Evolutionary conservation across 495 filamentous ascomycete species (phyloP).

Genomic region (Bombardia bombarda): DNA sequence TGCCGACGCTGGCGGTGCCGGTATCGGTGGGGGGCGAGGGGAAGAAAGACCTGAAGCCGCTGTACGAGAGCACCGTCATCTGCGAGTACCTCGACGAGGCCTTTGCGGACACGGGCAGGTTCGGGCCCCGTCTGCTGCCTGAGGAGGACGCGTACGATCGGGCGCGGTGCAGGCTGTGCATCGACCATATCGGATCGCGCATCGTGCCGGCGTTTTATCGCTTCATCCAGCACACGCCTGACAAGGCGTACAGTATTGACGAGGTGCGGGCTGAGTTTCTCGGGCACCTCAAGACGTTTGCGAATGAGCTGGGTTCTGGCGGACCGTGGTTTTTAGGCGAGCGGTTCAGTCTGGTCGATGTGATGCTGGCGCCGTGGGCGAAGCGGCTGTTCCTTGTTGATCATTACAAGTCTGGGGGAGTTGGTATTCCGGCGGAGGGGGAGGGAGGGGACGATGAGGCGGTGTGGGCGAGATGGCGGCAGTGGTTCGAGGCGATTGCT

Average conservation of each 20-base stretch:
- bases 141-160: conserved; percentile 43
- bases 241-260: conserved; percentile 33
- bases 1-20: conserved; percentile 51
- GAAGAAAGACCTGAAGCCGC: conserved; percentile 43
- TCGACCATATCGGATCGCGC: conserved; percentile 55
- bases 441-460: conserved; percentile 30
- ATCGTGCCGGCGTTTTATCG: conserved; percentile 58
- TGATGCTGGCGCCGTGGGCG: conserved; percentile 59
- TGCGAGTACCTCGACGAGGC: conserved; percentile 66
- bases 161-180: conserved; percentile 58
- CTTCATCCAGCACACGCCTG: conserved; percentile 54
- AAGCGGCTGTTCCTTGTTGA: conserved; percentile 63
- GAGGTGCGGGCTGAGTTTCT: conserved; percentile 43
- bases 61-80: conserved; percentile 61
- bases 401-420: conserved; percentile 55
- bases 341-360: conserved; percentile 50
- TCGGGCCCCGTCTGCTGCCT: conserved; percentile 44
- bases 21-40: conserved; percentile 6
- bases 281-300: conserved; percentile 44
- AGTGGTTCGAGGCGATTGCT: conserved; percentile 50
- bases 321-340: conserved; percentile 60
- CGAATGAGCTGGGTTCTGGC: conserved; percentile 44
- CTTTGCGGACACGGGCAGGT: conserved; percentile 26
- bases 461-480: conserved; percentile 53
- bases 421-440: conserved; percentile 41